Evolutionary conservation across 768 basidiomycete species (phyloP).

Genomic region (Podaxis pistillaris): DNA sequence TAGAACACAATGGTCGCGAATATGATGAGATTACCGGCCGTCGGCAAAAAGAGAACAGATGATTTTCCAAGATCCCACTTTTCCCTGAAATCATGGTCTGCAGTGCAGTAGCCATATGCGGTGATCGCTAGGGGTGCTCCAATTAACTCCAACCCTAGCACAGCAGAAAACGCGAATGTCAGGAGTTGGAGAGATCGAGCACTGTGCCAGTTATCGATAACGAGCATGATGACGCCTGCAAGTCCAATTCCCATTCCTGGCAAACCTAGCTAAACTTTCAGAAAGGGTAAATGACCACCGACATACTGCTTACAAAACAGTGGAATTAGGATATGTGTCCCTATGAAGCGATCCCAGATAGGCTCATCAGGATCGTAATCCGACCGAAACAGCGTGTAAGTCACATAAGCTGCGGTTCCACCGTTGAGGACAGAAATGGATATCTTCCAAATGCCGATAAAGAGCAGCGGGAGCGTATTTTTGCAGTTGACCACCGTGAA

Average conservation of each 20-base stretch:
- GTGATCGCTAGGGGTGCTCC: background rate
- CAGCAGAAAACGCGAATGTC: background rate
- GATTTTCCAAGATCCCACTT: background rate
- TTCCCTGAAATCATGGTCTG: background rate
- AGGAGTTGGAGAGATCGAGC: background rate
- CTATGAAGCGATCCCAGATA: background rate
- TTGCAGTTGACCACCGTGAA: slow-evolving; percentile 17
- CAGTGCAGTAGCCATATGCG: background rate
- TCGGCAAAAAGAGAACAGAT: background rate
- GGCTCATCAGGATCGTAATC: background rate
- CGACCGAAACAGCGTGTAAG: background rate
- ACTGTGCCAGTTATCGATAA: background rate
- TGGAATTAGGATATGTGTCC: background rate
- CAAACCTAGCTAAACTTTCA: background rate
- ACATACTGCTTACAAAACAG: background rate
- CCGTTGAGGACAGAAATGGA: slow-evolving; percentile 19
- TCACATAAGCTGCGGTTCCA: slow-evolving; percentile 19
- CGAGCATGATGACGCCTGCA: background rate
- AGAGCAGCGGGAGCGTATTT: slow-evolving; percentile 18
- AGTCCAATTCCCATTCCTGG: background rate
- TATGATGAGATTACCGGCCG: background rate
- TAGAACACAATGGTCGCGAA: slow-evolving; percentile 17
- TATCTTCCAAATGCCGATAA: slow-evolving; percentile 20
- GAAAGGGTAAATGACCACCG: background rate
- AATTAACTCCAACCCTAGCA: background rate